Percentiles rank a stretch among this genome's conserved stretches.
Evolutionary conservation across 1,284 basidiomycete species (phyloP).

Genomic region (Cryptococcus sp.): DNA sequence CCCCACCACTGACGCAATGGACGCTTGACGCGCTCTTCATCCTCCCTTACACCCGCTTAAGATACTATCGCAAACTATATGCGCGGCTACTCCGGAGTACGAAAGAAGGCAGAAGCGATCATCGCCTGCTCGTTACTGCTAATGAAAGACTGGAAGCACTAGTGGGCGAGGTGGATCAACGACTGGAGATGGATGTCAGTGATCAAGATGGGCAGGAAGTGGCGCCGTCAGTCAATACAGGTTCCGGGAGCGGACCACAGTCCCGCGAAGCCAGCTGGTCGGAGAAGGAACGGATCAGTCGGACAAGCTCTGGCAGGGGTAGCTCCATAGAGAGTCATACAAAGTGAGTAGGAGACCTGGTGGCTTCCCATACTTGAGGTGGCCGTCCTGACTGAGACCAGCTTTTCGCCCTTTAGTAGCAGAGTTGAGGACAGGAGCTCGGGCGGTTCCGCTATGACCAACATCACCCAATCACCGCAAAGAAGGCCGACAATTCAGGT

Average conservation of each 20-base stretch:
- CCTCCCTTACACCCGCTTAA: constrained; percentile 77
- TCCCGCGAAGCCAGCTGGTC: constrained; percentile 35
- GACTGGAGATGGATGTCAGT: constrained; percentile 54
- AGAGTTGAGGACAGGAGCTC: constrained; percentile 46
- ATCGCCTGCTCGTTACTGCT: constrained; percentile 75
- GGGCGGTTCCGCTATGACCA: constrained; percentile 40
- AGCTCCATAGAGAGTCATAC: constrained; percentile 44
- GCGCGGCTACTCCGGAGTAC: constrained; percentile 83
- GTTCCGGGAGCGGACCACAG: constrained; percentile 9
- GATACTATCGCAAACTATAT: constrained; percentile 93
- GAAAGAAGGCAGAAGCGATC: constrained; percentile 82
- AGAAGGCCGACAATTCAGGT: constrained; percentile 25
- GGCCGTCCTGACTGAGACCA: constrained; percentile 22
- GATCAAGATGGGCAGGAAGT: constrained; percentile 31
- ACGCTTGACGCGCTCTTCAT: constrained; percentile 84
- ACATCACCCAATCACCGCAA: constrained; percentile 40
- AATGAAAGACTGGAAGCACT: constrained; percentile 78
- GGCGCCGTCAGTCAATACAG: constrained; percentile 1
- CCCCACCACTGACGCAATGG: constrained; percentile 62
- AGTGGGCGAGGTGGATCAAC: constrained; percentile 66
- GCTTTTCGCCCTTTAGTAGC: constrained; percentile 48
- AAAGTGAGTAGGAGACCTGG: constrained; percentile 30
- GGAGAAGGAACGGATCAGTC: constrained; percentile 37
- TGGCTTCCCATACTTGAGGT: neutral
- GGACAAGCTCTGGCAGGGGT: constrained; percentile 42